phyloP scores from a whole-genome alignment of 164 flowering plant species.

The Magnolia changhungtana region DNA sequence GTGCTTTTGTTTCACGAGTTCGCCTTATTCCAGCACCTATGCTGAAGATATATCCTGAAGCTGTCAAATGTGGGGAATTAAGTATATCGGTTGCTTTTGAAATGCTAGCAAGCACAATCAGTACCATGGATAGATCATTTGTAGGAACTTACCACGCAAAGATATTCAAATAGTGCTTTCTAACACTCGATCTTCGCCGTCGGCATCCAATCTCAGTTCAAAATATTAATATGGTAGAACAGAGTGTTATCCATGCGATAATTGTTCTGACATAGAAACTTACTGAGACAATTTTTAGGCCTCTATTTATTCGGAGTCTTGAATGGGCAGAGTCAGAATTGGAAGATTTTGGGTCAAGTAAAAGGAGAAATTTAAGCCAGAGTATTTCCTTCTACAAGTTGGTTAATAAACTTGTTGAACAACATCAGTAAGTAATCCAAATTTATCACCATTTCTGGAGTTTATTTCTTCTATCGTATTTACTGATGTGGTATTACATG shows the following conservation, averaged over 20 bases:
- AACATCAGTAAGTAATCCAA: constrained; percentile 54
- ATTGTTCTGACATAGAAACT: constrained; percentile 71
- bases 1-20: constrained; percentile 39
- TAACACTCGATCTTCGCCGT: constrained; percentile 84
- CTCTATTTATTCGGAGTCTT: constrained; percentile 70
- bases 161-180: constrained; percentile 68
- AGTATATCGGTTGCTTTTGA: constrained; percentile 58
- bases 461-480: too few species aligned
- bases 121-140: constrained; percentile 65
- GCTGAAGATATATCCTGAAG: constrained; percentile 46
- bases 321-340: constrained; percentile 79
- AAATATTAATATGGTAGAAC: constrained; percentile 56
- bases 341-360: constrained; percentile 28
- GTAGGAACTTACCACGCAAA: constrained; percentile 47
- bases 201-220: constrained; percentile 49
- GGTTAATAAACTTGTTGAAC: constrained; percentile 70
- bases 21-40: constrained; percentile 69
- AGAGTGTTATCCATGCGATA: constrained; percentile 52
- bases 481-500: too few species aligned
- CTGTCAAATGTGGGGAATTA: constrained; percentile 56
- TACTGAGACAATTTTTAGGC: constrained; percentile 82
- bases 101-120: constrained; percentile 49
- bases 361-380: constrained; percentile 33
- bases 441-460: too few species aligned
- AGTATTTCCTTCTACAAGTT: constrained; percentile 68